phyloP scores from a whole-genome alignment of 176 grass and related monocot species.

The Rhynchospora tenuis region DNA sequence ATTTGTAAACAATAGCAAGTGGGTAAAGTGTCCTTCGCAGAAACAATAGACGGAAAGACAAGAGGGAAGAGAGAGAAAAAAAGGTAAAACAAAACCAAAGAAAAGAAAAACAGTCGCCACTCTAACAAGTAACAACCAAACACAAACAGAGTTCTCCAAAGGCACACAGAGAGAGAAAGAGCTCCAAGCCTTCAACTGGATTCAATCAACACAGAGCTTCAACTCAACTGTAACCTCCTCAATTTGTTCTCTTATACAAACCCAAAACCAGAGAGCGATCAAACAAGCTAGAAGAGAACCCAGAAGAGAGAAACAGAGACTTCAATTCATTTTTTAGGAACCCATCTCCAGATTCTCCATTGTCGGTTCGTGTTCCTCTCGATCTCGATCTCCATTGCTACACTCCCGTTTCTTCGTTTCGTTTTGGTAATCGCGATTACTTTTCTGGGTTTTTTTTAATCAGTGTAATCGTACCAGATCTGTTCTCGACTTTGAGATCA shows the following conservation, averaged over 20 bases:
- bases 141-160: not conserved
- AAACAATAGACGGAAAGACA: not conserved
- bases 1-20: constrained; percentile 2
- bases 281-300: not conserved
- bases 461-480: not conserved
- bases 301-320: constrained; percentile 2
- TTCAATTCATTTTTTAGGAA: not conserved
- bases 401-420: not conserved
- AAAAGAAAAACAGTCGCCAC: constrained; percentile 26
- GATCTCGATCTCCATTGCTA: constrained; percentile 15
- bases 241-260: not conserved
- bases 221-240: not conserved
- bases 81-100: not conserved
- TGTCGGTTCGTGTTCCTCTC: not conserved
- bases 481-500: constrained; percentile 3
- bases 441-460: not conserved
- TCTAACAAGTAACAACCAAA: constrained; percentile 19
- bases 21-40: not conserved
- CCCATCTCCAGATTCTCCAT: constrained; percentile 6
- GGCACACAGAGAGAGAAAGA: not conserved
- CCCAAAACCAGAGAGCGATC: not conserved
- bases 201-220: not conserved
- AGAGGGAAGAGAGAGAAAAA: not conserved
- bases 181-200: not conserved
- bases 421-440: not conserved